Base-by-base conservation (phyloP, 1,284 basidiomycete genomes). In the Phellopilus nigrolimitatus region DNA sequence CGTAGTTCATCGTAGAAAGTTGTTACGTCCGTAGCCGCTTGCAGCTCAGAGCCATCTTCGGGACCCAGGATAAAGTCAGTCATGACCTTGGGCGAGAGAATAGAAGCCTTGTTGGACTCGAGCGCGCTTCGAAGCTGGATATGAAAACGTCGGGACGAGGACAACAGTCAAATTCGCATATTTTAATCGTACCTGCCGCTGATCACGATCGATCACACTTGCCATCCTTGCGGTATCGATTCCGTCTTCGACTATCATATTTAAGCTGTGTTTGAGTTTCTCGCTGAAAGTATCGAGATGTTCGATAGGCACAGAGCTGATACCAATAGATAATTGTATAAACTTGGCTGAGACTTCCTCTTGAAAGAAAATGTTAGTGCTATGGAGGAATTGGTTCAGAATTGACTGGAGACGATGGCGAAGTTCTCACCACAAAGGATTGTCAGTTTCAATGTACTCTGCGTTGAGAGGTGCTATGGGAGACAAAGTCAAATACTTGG, bases 151-250 rank as follows among this genome's bases (percentile, higher is more conserved):
- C 37, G 39, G 17, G 31, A 24, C 15, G 17, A 12, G 12, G 31
- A 31, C 27, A n/a, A n/a, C n/a, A n/a, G 40, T 12, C 34, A 31
- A 24, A 9, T 1, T n/a, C n/a, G n/a, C 46, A 6, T 19, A 13
- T 37, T 31, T 49, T 50, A 15, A 8, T 45, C 67, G 44, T 59
- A 88, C 86, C 73, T 94, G 91, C 55, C 91, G 81, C 67, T 91
- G 88, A 62, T 97, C 92, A 31, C 94, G 75, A 58, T 87, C 81
- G 50, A 99, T 84, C 17, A 97, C 75, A 79, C 90, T 88, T 15
- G 69, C 68, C 87, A 99, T 97, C 22, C 97, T 75, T 27, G 85
- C 76, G 88, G 98, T 95, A 68, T 99, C 92, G 51, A 99, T 74
- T 3, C 89, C 92, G 51, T 88, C 81, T 17, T 77, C 64, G 17